Percentiles rank a stretch among this genome's conserved stretches.
These are phyloP conservation scores for Colletotrichum horii DNA, from an alignment of 2,329 filamentous ascomycete genomes.

Conservation along the genomic window DNA sequence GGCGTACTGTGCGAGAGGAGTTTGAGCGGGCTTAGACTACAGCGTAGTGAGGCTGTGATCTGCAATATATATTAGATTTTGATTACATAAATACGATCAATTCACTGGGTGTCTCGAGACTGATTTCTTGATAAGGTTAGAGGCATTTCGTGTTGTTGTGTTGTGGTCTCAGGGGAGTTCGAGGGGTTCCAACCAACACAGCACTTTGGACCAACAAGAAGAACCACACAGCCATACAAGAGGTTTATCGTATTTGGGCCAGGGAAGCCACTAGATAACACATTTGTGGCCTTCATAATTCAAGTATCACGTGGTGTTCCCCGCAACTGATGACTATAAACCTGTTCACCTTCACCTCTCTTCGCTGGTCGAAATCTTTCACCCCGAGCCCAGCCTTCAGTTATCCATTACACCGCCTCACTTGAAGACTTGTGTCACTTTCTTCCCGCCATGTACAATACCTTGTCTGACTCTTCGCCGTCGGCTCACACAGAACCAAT, in stretches of 20 bases:
- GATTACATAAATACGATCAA: too few species aligned
- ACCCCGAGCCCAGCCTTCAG: too few species aligned
- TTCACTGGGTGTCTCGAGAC: too few species aligned
- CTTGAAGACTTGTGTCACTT: too few species aligned
- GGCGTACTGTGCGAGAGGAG: not conserved
- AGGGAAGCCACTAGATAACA: too few species aligned
- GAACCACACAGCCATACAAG: not conserved
- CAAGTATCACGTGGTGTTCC: not conserved
- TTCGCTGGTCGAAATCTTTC: too few species aligned
- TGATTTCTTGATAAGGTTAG: fast-evolving
- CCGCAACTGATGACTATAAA: not conserved
- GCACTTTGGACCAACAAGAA: not conserved
- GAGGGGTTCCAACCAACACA: not conserved
- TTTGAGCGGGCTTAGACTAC: not conserved
- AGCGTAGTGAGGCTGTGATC: not conserved
- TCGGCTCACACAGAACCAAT: not conserved
- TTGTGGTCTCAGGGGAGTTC: too few species aligned
- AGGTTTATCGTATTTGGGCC: not conserved
- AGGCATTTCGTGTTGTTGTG: not conserved
- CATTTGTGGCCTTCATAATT: not conserved
- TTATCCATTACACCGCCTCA: too few species aligned
- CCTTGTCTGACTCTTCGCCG: not conserved
- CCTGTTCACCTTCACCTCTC: not conserved
- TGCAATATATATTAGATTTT: not conserved
- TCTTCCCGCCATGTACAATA: not conserved